phyloP scores from a whole-genome alignment of 345 rosid genomes.

The Anastatica hierochuntica region DNA sequence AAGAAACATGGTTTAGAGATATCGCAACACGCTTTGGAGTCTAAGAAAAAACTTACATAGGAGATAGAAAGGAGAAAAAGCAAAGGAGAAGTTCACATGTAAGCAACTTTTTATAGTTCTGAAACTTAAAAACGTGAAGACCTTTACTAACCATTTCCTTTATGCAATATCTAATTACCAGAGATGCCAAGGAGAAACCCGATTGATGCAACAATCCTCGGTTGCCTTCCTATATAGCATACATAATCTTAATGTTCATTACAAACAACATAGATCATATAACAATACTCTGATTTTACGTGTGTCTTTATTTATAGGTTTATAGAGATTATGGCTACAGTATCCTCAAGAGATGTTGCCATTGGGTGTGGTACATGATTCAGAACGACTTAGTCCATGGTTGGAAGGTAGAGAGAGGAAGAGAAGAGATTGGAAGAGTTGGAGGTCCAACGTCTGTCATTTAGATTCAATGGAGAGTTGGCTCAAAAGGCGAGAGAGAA shows the following conservation, averaged over 20 bases:
- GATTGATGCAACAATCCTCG: conserved; percentile 71
- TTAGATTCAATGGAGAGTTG: no score
- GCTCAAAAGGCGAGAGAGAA: no score
- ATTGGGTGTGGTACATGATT: conserved; percentile 94
- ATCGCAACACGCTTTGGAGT: conserved; percentile 91
- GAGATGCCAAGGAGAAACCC: conserved; percentile 68
- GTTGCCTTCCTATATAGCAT: conserved; percentile 97
- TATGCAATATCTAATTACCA: conserved; percentile 22
- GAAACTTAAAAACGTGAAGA: background rate
- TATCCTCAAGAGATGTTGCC: conserved; percentile 89
- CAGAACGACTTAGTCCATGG: conserved; percentile 99
- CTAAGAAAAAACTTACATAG: conserved; percentile 71
- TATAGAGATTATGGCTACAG: conserved; percentile 99
- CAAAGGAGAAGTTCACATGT: conserved; percentile 91
- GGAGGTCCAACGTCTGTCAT: no score
- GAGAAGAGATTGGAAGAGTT: no score
- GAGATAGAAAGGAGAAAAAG: conserved; percentile 84
- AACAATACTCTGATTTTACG: background rate
- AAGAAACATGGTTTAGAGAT: conserved; percentile 89
- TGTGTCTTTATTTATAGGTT: conserved; percentile 38
- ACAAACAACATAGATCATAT: background rate
- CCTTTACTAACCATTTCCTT: background rate
- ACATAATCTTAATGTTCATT: conserved; percentile 19
- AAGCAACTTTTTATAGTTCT: conserved; percentile 15
- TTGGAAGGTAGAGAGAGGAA: no score